These are phyloP conservation scores for Litsea cubeba DNA, from an alignment of 164 flowering plant species.

Conservation along the genomic window DNA sequence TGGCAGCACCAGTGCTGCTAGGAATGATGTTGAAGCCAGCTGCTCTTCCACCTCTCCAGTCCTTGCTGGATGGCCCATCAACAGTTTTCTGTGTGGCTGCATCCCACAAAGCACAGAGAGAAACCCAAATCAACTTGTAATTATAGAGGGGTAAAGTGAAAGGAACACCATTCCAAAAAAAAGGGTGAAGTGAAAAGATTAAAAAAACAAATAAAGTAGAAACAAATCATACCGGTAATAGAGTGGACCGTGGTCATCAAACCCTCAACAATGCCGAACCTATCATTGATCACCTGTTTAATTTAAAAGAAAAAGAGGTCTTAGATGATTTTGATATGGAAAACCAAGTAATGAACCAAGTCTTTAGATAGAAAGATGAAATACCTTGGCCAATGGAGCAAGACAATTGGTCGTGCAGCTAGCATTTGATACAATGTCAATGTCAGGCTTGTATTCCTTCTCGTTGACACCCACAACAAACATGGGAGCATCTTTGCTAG, in stretches of 20 bases:
- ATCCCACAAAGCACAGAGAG: background rate
- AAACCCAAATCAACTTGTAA: background rate
- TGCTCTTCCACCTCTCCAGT: constrained; percentile 99
- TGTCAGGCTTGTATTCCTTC: constrained; percentile 65
- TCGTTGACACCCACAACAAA: constrained; percentile 96
- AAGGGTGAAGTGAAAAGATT: background rate
- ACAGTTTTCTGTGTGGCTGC: constrained; percentile 96
- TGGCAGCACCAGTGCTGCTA: constrained; percentile 98
- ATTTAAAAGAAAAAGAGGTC: background rate
- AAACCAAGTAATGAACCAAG: background rate
- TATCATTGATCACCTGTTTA: constrained; percentile 54
- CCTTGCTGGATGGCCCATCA: constrained; percentile 94
- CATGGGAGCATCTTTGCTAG: constrained; percentile 97
- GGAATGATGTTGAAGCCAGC: constrained; percentile 96
- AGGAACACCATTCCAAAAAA: background rate
- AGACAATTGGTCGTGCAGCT: constrained; percentile 97
- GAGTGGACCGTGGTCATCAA: constrained; percentile 94
- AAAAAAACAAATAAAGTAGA: background rate
- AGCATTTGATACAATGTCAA: constrained; percentile 87
- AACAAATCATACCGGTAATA: constrained; percentile 48
- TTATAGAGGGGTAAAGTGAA: no score
- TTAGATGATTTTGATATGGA: background rate
- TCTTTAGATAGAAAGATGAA: background rate
- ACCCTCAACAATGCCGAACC: constrained; percentile 90
- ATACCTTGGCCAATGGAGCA: constrained; percentile 89